Conservation (phyloP, 129 eudicot genomes). For the Tagetes patula region DNA sequence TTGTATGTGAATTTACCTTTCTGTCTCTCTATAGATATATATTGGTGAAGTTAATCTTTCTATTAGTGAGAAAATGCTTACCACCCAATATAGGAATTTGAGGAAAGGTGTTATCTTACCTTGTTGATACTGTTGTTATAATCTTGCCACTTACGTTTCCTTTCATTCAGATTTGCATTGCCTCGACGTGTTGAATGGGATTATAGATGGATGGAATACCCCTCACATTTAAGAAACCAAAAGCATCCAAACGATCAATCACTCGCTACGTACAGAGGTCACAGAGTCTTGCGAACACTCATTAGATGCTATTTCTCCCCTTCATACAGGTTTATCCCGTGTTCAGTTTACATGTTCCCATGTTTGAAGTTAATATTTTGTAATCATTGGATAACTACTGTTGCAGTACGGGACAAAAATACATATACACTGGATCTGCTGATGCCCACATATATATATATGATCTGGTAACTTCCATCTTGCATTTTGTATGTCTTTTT, state of each 20-base stretch:
- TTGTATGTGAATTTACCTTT: too few relatives aligned
- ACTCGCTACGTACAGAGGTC: conserved; percentile 81
- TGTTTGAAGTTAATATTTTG: background rate
- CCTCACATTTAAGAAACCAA: conserved; percentile 49
- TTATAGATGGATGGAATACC: conserved; percentile 96
- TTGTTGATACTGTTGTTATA: background rate
- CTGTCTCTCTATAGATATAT: too few relatives aligned
- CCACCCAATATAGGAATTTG: background rate
- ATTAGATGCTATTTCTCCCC: conserved; percentile 95
- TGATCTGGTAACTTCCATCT: conserved; percentile 60
- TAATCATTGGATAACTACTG: background rate
- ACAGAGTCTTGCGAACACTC: conserved; percentile 81
- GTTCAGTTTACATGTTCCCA: background rate
- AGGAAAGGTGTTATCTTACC: background rate
- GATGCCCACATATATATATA: conserved; percentile 71
- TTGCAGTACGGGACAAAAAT: conserved; percentile 92
- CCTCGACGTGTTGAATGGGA: conserved; percentile 65
- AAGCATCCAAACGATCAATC: conserved; percentile 71
- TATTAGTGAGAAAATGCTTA: background rate
- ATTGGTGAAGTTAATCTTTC: too few relatives aligned
- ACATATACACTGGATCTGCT: conserved; percentile 90
- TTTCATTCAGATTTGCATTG: conserved; percentile 39
- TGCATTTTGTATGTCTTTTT: background rate
- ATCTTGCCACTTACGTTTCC: conserved; percentile 10
- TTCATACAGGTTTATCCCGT: conserved; percentile 50